Evolutionary conservation across 257 asterid genomes (phyloP).

Genomic region (Fraxinus excelsior): DNA sequence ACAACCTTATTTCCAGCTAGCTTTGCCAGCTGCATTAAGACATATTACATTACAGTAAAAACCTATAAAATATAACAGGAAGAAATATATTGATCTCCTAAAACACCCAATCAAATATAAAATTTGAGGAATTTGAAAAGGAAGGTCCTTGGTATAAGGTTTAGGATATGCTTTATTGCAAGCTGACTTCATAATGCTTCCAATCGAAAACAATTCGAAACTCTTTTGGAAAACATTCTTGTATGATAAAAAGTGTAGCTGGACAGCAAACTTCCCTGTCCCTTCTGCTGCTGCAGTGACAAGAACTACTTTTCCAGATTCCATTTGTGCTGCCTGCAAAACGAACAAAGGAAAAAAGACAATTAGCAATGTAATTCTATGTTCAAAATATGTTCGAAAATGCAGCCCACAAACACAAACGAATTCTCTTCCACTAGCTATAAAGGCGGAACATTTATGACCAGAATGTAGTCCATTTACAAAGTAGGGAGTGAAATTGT

Average conservation of each 20-base stretch:
- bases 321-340: constrained; percentile 85
- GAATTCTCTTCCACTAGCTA: neutral
- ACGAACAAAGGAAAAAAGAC: constrained; percentile 20
- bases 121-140: neutral
- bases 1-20: constrained; percentile 86
- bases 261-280: constrained; percentile 98
- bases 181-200: neutral
- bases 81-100: constrained; percentile 7
- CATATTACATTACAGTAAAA: neutral
- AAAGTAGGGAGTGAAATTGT: neutral
- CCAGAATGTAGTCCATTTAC: neutral
- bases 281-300: constrained; percentile 99
- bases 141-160: constrained; percentile 1
- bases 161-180: neutral
- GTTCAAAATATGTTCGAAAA: constrained; percentile 5
- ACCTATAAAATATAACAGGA: neutral
- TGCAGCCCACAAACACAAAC: constrained; percentile 13
- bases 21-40: constrained; percentile 77
- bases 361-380: constrained; percentile 8
- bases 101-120: neutral
- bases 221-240: neutral
- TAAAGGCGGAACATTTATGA: neutral
- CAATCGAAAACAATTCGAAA: constrained; percentile 18
- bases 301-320: constrained; percentile 79
- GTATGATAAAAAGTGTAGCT: constrained; percentile 50